These are phyloP conservation scores for Asterionellopsis glacialis DNA, from an alignment of 108 stramenopile genomes.

Conservation along the genomic window DNA sequence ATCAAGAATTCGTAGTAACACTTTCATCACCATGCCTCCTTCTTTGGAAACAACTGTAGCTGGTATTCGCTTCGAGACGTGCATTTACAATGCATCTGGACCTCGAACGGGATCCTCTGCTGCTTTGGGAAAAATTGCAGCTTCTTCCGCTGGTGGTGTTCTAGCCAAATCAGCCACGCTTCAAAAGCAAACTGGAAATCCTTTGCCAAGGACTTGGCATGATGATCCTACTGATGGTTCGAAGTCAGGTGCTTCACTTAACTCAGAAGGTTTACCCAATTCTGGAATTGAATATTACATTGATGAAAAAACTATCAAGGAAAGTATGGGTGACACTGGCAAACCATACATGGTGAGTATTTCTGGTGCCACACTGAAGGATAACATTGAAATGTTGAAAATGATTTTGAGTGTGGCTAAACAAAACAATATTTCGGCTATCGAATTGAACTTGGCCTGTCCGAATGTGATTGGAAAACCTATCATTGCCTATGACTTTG, in stretches of 20 bases:
- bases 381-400: slow-evolving; percentile 83
- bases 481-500: slow-evolving; percentile 90
- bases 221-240: slow-evolving; percentile 19
- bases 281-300: slow-evolving; percentile 90
- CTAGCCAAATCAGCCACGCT: slow-evolving; percentile 85
- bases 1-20: no score
- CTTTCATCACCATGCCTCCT: not conserved
- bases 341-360: slow-evolving; percentile 91
- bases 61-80: slow-evolving; percentile 56
- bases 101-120: slow-evolving; percentile 79
- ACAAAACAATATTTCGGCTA: slow-evolving; percentile 42
- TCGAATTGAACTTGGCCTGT: slow-evolving; percentile 91
- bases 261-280: slow-evolving; percentile 92
- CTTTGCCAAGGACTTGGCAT: slow-evolving; percentile 66
- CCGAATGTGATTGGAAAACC: slow-evolving; percentile 94
- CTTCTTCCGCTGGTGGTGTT: slow-evolving; percentile 60
- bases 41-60: slow-evolving; percentile 52
- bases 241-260: slow-evolving; percentile 45
- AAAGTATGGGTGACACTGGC: slow-evolving; percentile 36
- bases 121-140: slow-evolving; percentile 79
- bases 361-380: slow-evolving; percentile 72
- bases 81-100: slow-evolving; percentile 91
- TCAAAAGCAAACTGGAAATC: slow-evolving; percentile 69
- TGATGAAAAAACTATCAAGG: slow-evolving; percentile 51
- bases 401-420: slow-evolving; percentile 35